phyloP scores from a whole-genome alignment of 768 basidiomycete species.

The Russula brevipes region DNA sequence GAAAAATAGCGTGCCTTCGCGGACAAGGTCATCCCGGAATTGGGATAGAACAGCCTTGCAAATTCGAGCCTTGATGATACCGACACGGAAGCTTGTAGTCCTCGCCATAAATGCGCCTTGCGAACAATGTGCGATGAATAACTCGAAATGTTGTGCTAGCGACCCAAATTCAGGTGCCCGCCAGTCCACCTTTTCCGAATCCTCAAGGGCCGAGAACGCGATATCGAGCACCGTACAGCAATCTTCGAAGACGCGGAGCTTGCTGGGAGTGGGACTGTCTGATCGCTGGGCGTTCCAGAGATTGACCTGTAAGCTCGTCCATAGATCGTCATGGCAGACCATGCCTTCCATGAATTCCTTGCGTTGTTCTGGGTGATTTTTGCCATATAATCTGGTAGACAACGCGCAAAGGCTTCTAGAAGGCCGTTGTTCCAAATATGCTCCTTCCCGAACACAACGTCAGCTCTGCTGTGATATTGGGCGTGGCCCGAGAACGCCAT shows the following conservation, averaged over 20 bases:
- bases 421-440: constrained; percentile 5
- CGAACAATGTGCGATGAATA: neutral
- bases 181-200: constrained; percentile 11
- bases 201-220: neutral
- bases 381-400: constrained; percentile 2
- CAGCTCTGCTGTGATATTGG: constrained; percentile 1
- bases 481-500: neutral
- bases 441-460: constrained; percentile 9
- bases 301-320: neutral
- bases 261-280: neutral
- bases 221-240: constrained; percentile 9
- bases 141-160: constrained; percentile 4
- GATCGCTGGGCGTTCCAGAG: constrained; percentile 3
- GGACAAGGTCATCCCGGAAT: neutral
- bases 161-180: constrained; percentile 8
- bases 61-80: neutral
- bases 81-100: neutral
- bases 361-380: neutral
- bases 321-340: constrained; percentile 6
- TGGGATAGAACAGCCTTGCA: constrained; percentile 3
- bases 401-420: constrained; percentile 3
- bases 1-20: neutral
- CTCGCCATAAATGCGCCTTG: constrained; percentile 1
- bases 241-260: constrained; percentile 1
- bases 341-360: neutral